A percentile compares a stretch with the other conserved stretches of the same genome.
phyloP scores from a whole-genome alignment of 805 yeast species.

The Ogataea trehalophila region DNA sequence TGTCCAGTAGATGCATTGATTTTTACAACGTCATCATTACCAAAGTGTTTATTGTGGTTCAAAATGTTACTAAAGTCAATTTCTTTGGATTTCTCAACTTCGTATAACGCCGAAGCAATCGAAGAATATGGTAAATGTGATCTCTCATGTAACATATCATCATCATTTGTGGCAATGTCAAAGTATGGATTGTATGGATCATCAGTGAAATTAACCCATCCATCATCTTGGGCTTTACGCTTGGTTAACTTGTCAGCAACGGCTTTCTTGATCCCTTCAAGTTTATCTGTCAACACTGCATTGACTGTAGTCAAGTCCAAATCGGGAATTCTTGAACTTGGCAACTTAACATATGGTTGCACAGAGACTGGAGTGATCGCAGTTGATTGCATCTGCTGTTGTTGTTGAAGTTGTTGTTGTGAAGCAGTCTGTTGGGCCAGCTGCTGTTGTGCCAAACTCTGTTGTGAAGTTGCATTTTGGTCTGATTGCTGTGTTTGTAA shows the following conservation, averaged over 20 bases:
- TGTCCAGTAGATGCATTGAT: conserved; percentile 50
- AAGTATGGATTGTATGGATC: conserved; percentile 80
- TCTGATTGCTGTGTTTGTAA: conserved; percentile 1
- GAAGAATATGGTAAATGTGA: conserved; percentile 77
- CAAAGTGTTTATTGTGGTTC: conserved; percentile 39
- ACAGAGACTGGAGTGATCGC: conserved; percentile 33
- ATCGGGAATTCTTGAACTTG: conserved; percentile 91
- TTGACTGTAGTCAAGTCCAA: conserved; percentile 82
- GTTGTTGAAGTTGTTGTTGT: conserved; percentile 15
- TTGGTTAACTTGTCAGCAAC: conserved; percentile 79
- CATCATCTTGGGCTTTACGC: conserved; percentile 62
- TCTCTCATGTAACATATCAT: conserved; percentile 41
- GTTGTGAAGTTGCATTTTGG: not conserved
- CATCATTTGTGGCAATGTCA: conserved; percentile 55
- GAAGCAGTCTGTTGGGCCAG: not conserved
- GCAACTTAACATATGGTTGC: conserved; percentile 81
- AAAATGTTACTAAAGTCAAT: conserved; percentile 41
- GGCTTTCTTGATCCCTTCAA: conserved; percentile 72
- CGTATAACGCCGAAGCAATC: conserved; percentile 63
- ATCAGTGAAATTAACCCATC: conserved; percentile 82
- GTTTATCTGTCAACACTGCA: conserved; percentile 66
- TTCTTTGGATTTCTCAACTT: conserved; percentile 56
- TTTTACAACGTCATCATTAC: conserved; percentile 24
- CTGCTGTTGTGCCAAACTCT: conserved; percentile 1
- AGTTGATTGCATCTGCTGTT: conserved; percentile 10